Base-by-base conservation (phyloP, 179 eudicot species). In the Actinidia arguta region DNA sequence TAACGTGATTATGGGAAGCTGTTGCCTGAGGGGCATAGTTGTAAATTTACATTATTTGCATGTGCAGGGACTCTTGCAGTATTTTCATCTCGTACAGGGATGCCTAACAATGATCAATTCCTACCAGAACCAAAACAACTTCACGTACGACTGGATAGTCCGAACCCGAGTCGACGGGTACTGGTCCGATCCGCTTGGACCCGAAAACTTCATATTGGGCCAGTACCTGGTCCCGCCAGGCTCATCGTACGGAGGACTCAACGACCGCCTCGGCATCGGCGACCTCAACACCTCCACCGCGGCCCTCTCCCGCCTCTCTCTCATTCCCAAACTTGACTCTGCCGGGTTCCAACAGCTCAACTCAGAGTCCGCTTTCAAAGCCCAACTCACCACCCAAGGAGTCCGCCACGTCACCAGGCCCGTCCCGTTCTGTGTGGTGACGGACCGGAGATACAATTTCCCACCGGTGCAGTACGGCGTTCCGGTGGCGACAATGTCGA, bases 81-180 rank as follows among this genome's bases (percentile, higher is more conserved):
- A 96, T 81, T 96, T 96, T 88, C 87, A 85, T 68, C 90, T 96
- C 20, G 99, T 94, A 20, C 96, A 96, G 81, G 96, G 95, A 56
- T 96, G 99, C 88, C 61, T 96, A 46, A 89, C 93, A 27, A 79
- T 94, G 93, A 90, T 93, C 62, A 80, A 84, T 27, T 76, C 81
- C 20, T 79, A 95, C 74, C 95, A 94, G 82, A 78, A 67, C 55
- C 73, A 78, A 64, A 84, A 90, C 76, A 89, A 88, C 67, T 94
- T 96, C 85, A 93, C 94, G 0, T 96, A 96, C 75, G 94, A 96
- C 84, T 96, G 98, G 99, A 90, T 96, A 14, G 85, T 96, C 84
- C 92, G 99, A 18, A 95, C 94, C 75, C 90, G 99, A 27, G 98
- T 96, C 0, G 99, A 96, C 81, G 90, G 94, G 5, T 96, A 90